Evolutionary conservation across 2,329 filamentous ascomycete genomes (phyloP).

Genomic region (Colletotrichum sp.): DNA sequence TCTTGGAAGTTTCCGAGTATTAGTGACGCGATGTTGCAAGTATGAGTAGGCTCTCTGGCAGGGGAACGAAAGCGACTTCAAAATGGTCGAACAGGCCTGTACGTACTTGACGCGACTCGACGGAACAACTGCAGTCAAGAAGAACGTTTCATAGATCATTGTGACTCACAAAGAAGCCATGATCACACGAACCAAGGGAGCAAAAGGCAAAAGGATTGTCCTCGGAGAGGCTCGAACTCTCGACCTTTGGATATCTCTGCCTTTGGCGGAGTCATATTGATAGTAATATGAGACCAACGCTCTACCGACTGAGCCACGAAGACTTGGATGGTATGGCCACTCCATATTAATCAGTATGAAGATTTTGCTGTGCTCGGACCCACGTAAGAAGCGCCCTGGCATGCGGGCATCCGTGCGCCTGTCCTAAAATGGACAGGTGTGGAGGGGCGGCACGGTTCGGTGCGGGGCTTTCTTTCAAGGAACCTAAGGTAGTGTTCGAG

Average conservation of each 20-base stretch:
- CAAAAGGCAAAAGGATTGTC: background rate
- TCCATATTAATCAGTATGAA: background rate
- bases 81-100: background rate
- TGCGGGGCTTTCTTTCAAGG: background rate
- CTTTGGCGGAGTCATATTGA: background rate
- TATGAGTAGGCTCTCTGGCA: background rate
- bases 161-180: background rate
- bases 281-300: slow-evolving; percentile 12
- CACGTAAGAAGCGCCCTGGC: background rate
- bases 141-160: background rate
- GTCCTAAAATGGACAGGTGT: background rate
- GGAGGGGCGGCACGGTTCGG: background rate
- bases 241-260: slow-evolving; percentile 16
- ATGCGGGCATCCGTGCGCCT: background rate
- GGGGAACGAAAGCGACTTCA: background rate
- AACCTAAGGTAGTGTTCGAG: background rate
- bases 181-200: background rate
- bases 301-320: slow-evolving; percentile 17
- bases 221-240: slow-evolving; percentile 19
- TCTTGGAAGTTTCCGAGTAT: background rate
- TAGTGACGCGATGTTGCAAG: background rate
- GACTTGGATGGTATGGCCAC: accelerated
- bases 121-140: background rate
- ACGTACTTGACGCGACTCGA: background rate
- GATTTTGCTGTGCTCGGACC: background rate